Evolutionary conservation across 140 eudicot species (phyloP).

Genomic region (Cichorium intybus): DNA sequence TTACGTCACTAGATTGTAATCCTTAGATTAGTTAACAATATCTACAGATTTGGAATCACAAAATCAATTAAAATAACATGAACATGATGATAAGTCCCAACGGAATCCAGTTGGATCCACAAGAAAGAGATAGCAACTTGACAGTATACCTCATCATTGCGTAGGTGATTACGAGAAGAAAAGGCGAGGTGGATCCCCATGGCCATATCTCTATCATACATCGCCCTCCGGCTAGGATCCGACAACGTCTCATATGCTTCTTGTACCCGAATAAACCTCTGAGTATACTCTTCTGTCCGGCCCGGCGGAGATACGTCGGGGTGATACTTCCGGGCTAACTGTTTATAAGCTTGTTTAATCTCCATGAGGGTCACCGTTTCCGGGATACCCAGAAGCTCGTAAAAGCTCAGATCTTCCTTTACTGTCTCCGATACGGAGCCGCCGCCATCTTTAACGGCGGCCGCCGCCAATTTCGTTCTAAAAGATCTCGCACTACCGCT

Average conservation of each 20-base stretch:
- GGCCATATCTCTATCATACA: conserved; percentile 67
- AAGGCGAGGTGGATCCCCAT: conserved; percentile 63
- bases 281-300: conserved; percentile 70
- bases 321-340: conserved; percentile 82
- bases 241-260: conserved; percentile 92
- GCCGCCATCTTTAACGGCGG: conserved; percentile 33
- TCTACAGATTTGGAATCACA: not conserved
- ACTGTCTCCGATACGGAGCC: conserved; percentile 17
- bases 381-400: conserved; percentile 72
- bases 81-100: not conserved
- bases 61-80: not conserved
- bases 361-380: conserved; percentile 58
- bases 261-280: conserved; percentile 80
- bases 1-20: not conserved
- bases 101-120: not conserved
- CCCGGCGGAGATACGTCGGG: conserved; percentile 98
- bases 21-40: not conserved
- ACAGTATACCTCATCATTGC: conserved; percentile 48
- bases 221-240: conserved; percentile 73
- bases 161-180: conserved; percentile 37
- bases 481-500: conserved; percentile 6
- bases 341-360: conserved; percentile 87
- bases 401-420: conserved; percentile 38
- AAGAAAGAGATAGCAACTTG: not conserved
- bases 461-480: conserved; percentile 23